Evolutionary conservation across 129 eudicot genomes (phyloP), one percentile per base, ranked within the genome.

Genomic region (Flaveria brownii): DNA sequence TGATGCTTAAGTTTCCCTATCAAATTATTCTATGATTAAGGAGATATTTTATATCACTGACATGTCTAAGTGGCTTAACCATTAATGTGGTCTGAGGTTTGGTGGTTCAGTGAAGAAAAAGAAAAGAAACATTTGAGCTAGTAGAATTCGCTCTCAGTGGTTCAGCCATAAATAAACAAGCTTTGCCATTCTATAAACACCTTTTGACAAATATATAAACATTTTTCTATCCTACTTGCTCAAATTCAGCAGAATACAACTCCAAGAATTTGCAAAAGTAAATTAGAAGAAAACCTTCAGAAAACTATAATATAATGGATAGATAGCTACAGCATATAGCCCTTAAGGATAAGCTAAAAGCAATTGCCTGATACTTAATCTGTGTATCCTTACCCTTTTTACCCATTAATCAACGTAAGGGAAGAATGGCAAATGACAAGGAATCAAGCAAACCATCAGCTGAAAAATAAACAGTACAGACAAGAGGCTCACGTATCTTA

Each of bases 1-100:
- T 14, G 43, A 47, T 14, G 6, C 59, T 60, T 45, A 60, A 61
- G 70, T 30, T 30, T 30, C 36, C 36, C 36, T 30, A 30, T 30
- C 36, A 30, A 28, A 28, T 25, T 63, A 28, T 14, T 30, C 46
- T 63, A 3, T 59, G 36, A 10, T 3, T 25, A 23, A 23, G 39
- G 36, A 59, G 65, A 22, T 59, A 39, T 39, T 52, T 72, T 5
- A 39, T 60, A 60, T 42, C 78, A 60, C 28, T 60, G 60, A 46
- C 49, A 47, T 23, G 22, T 62, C 61, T 46, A 16, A 62, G 63
- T 25, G 72, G 63, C 22, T 51, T 28, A 28, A 75, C 79, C 33
- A 2, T 72, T 26, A 15, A 18, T 5, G 6, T 26, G 52, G 36
- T 57, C 78, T 41, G 52, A 47, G 52, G 52, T 13, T 72, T 55